phyloP scores from a whole-genome alignment of 2,329 filamentous ascomycete species.

The Neonectria punicea region DNA sequence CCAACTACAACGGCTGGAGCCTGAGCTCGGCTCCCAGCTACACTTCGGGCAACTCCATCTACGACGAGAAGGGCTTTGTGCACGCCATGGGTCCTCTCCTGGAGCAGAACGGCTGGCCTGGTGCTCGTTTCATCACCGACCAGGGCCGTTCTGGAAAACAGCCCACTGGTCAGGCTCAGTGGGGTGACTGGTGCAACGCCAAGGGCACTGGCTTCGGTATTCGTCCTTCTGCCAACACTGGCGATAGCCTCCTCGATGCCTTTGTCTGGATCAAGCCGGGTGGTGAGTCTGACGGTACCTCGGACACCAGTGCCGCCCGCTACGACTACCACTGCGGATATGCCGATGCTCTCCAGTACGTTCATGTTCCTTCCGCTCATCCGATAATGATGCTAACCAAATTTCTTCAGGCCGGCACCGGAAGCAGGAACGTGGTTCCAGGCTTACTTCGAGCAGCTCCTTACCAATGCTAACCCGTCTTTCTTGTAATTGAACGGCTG shows the following conservation, averaged over 20 bases:
- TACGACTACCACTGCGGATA: slow-evolving; percentile 59
- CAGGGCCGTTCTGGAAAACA: slow-evolving; percentile 66
- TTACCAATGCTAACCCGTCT: slow-evolving; percentile 65
- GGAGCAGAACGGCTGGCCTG: slow-evolving; percentile 54
- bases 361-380: accelerated
- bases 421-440: slow-evolving; percentile 77
- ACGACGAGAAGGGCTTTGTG: slow-evolving; percentile 67
- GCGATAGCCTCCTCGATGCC: slow-evolving; percentile 67
- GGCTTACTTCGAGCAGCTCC: slow-evolving; percentile 67
- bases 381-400: slow-evolving; percentile 38
- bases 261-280: slow-evolving; percentile 80
- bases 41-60: slow-evolving; percentile 59
- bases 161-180: slow-evolving; percentile 68
- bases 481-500: slow-evolving; percentile 45
- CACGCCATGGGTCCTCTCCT: slow-evolving; percentile 73
- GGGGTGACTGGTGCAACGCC: slow-evolving; percentile 77
- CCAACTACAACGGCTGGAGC: slow-evolving; percentile 66
- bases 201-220: slow-evolving; percentile 71
- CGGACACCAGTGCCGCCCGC: slow-evolving; percentile 56
- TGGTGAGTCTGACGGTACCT: slow-evolving; percentile 65
- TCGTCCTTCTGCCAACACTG: slow-evolving; percentile 72
- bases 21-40: slow-evolving; percentile 56
- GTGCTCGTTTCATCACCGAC: slow-evolving; percentile 61
- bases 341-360: slow-evolving; percentile 57
- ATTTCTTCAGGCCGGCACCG: slow-evolving; percentile 64